Evolutionary conservation across 2,329 filamentous ascomycete genomes (phyloP).

Genomic region (Bipolaris sorokiniana): DNA sequence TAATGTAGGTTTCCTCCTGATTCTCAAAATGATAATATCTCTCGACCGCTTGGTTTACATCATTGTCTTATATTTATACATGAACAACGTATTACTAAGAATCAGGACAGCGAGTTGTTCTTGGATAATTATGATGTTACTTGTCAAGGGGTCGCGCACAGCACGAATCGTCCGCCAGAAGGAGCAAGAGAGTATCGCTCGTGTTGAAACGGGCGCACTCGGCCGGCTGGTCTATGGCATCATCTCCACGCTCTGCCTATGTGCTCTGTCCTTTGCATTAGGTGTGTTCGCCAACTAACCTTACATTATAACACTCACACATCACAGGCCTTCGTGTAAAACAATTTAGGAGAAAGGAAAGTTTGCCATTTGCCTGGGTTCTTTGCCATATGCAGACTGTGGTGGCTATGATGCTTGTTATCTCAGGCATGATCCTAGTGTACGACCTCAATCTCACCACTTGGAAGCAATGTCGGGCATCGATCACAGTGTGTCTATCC

Average conservation of each 20-base stretch:
- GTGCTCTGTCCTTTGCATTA: background rate
- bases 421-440: background rate
- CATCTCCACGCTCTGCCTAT: background rate
- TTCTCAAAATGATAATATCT: background rate
- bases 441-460: background rate
- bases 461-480: background rate
- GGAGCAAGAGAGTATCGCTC: background rate
- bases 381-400: background rate
- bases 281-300: background rate
- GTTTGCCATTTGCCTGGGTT: background rate
- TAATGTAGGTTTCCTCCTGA: background rate
- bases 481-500: background rate
- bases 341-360: background rate
- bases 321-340: background rate
- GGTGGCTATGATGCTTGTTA: background rate
- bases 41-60: background rate
- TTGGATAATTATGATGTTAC: background rate
- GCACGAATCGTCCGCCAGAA: background rate
- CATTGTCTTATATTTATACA: background rate
- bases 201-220: background rate
- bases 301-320: background rate
- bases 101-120: background rate
- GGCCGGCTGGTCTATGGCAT: background rate
- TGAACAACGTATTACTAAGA: background rate
- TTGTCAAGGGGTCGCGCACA: background rate